Base-by-base conservation (phyloP, 306 rosid genomes). In the Prunus fruticosa region DNA sequence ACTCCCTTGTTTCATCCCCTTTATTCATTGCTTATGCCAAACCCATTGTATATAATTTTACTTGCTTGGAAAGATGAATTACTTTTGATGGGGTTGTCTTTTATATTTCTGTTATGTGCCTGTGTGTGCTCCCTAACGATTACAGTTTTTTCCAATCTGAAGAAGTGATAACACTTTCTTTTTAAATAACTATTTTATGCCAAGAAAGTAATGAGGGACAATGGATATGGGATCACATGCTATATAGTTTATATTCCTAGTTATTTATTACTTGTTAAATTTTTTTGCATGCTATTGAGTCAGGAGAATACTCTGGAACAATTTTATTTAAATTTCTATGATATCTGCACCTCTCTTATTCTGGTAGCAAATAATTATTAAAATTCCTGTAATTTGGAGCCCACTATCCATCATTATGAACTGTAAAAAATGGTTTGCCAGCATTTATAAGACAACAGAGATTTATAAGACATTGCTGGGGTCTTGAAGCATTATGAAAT, bases 41-140 rank as follows among this genome's bases (percentile, higher is more conserved):
- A 28, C 22, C n/a, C 22, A 5, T 63, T 28, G 45, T 18, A 52
- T 52, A 15, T 68, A 58, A 64, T 19, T 76, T 53, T 86, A 49
- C 27, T 77, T 69, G 51, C 78, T 70, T 45, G 13, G 10, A 11
- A 49, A 38, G 14, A 62, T 22, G 62, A 5, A 58, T 25, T 63
- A 0, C 12, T 75, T 1, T 20, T 11, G 1, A 5, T 47, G n/a
- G 38, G 1, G 12, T 45, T 45, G 54, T 16, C 25, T 15, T 47
- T 14, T 27, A 14, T 25, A 7, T 60, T 19, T 62, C 57, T 27
- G 43, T 53, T 4, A 61, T 25, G 65, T 11, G 9, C 0, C 9
- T 38, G 11, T 13, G 30, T 13, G 30, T 58, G 38, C 32, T 0
- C 38, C 15, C 16, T 25, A 60, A 4, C 12, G 19, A 12, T 25